phyloP scores from a whole-genome alignment of 176 grass and related monocot genomes.

The Oryza brachyantha region DNA sequence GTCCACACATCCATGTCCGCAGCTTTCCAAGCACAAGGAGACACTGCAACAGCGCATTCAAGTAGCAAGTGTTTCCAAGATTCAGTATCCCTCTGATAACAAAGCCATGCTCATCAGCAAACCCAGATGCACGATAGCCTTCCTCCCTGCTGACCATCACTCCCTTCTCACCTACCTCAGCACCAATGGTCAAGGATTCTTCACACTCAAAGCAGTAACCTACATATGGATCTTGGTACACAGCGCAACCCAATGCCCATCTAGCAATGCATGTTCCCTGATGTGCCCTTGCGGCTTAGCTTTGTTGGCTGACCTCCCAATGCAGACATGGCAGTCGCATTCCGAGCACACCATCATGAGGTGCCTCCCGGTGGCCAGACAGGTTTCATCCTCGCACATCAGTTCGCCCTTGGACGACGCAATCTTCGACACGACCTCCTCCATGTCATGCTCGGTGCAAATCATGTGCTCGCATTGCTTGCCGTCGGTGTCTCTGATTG shows the following conservation, averaged over 20 bases:
- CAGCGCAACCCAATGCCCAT: conserved; percentile 49
- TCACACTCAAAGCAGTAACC: conserved; percentile 71
- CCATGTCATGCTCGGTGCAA: conserved; percentile 28
- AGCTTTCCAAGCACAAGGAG: conserved; percentile 62
- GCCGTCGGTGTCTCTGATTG: background rate
- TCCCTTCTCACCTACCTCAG: too few species aligned
- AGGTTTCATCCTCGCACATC: conserved; percentile 32
- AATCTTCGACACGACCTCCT: conserved; percentile 29
- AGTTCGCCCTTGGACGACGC: background rate
- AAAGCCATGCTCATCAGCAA: background rate
- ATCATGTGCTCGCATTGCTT: conserved; percentile 46
- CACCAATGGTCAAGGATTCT: too few species aligned
- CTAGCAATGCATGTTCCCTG: conserved; percentile 38
- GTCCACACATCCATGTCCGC: conserved; percentile 33
- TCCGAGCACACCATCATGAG: conserved; percentile 63
- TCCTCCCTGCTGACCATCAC: background rate
- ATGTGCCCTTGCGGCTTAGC: conserved; percentile 54
- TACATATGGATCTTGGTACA: conserved; percentile 26
- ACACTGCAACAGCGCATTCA: conserved; percentile 81
- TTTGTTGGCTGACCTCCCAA: conserved; percentile 33
- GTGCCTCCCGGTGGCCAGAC: background rate
- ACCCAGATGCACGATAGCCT: background rate
- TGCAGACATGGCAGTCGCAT: conserved; percentile 47
- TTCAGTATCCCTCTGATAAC: conserved; percentile 64
- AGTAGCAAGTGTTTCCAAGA: conserved; percentile 61